Conservation (phyloP, 164 flowering plant genomes). For the Kingdonia uniflora region DNA sequence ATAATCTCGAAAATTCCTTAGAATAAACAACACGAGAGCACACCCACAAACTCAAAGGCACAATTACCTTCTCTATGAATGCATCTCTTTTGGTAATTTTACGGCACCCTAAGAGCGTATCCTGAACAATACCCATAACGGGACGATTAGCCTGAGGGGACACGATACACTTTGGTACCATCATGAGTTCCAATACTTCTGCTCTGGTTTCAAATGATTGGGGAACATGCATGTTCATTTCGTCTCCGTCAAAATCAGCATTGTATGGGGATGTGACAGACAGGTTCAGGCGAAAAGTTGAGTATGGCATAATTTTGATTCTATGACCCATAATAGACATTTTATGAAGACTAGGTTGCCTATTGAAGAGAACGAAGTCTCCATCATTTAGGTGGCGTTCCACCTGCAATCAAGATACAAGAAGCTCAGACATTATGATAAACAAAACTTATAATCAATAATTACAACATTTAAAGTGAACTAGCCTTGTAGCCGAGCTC, state of each 20-base stretch:
- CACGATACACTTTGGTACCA: conserved; percentile 99
- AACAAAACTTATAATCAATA: not conserved
- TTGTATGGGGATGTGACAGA: conserved; percentile 98
- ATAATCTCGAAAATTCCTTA: not conserved
- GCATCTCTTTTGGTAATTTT: conserved; percentile 96
- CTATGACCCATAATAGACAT: conserved; percentile 99
- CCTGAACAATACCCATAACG: conserved; percentile 99
- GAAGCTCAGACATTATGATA: not conserved
- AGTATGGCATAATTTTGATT: conserved; percentile 98
- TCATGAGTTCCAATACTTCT: conserved; percentile 95
- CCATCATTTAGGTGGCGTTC: conserved; percentile 96
- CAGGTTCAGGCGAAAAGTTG: conserved; percentile 87
- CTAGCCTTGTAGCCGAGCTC: conserved; percentile 96
- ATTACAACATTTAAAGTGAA: not conserved
- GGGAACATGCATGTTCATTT: conserved; percentile 99
- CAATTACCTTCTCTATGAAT: conserved; percentile 80
- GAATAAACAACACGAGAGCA: not conserved
- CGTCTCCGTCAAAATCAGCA: conserved; percentile 99
- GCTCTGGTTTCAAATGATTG: conserved; percentile 99
- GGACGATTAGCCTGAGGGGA: conserved; percentile 96
- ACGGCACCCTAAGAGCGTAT: conserved; percentile 93
- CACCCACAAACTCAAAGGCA: not conserved
- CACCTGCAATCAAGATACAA: conserved; percentile 43
- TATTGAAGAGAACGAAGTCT: conserved; percentile 88
- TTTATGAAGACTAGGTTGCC: conserved; percentile 98